Evolutionary conservation across 768 basidiomycete genomes (phyloP).

Genomic region (Russula sp.): DNA sequence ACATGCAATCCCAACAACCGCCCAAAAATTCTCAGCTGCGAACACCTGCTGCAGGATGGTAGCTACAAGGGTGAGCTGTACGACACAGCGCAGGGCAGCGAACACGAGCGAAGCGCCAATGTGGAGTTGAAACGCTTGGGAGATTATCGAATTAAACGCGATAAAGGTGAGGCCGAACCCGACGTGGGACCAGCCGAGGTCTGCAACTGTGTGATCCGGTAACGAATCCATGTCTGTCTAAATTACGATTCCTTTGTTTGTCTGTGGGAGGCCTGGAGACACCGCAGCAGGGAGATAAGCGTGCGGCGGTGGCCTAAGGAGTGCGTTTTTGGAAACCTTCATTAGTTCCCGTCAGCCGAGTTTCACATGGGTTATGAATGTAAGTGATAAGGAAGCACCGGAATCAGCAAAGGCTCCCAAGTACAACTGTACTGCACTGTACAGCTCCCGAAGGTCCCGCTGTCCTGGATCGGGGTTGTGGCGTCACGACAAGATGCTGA

Average conservation of each 20-base stretch:
- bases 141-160: constrained; percentile 65
- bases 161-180: constrained; percentile 73
- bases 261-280: too few species aligned
- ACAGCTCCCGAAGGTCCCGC: too few species aligned
- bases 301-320: not conserved
- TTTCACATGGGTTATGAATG: too few species aligned
- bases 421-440: too few species aligned
- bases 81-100: constrained; percentile 68
- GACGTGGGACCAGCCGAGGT: constrained; percentile 71
- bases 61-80: constrained; percentile 75
- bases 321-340: not conserved
- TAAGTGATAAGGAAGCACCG: too few species aligned
- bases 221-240: constrained; percentile 37
- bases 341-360: too few species aligned
- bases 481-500: too few species aligned
- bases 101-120: constrained; percentile 65
- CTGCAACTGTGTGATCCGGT: constrained; percentile 30
- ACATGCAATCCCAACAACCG: constrained; percentile 71
- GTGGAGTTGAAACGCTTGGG: constrained; percentile 61
- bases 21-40: constrained; percentile 69
- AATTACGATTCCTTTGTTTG: too few species aligned
- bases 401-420: too few species aligned
- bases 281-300: not conserved
- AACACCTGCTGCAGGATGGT: constrained; percentile 70
- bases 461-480: too few species aligned